phyloP scores from a whole-genome alignment of 371 early-diverging fungal species.

The Lichtheimia ramosa region DNA sequence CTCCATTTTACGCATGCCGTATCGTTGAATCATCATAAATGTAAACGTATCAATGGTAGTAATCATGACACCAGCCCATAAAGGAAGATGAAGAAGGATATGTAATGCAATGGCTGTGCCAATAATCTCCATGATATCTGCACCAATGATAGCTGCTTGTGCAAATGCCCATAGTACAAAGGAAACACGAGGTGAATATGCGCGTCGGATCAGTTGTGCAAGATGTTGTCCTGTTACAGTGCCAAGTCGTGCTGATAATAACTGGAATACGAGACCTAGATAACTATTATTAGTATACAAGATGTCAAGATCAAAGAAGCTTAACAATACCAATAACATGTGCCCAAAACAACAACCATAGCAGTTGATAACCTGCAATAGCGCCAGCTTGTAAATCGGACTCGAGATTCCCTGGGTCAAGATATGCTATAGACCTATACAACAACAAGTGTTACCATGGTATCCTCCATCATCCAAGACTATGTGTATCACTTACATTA shows the following conservation, averaged over 20 bases:
- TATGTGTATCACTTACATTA: conserved; percentile 27
- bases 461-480: no score
- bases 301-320: conserved; percentile 1
- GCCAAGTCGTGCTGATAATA: conserved; percentile 67
- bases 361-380: conserved; percentile 61
- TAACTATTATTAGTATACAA: background rate
- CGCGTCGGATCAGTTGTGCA: conserved; percentile 55
- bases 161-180: conserved; percentile 60
- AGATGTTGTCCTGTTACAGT: conserved; percentile 72
- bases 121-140: conserved; percentile 77
- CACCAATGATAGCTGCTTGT: conserved; percentile 76
- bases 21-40: conserved; percentile 64
- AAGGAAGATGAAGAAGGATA: conserved; percentile 57
- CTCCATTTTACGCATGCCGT: conserved; percentile 69
- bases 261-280: conserved; percentile 64
- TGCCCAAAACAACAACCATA: conserved; percentile 69
- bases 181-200: conserved; percentile 49
- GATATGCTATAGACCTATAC: conserved; percentile 67
- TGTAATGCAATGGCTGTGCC: conserved; percentile 77
- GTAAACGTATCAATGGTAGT: conserved; percentile 71
- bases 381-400: conserved; percentile 73
- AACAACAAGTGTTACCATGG: background rate
- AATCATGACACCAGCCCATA: conserved; percentile 69
- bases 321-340: conserved; percentile 41
- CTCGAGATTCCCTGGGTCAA: conserved; percentile 78